A percentile compares a stretch with the other conserved stretches of the same genome.
phyloP scores from a whole-genome alignment of 2,329 filamentous ascomycete genomes.

The Exophiala oligosperma region DNA sequence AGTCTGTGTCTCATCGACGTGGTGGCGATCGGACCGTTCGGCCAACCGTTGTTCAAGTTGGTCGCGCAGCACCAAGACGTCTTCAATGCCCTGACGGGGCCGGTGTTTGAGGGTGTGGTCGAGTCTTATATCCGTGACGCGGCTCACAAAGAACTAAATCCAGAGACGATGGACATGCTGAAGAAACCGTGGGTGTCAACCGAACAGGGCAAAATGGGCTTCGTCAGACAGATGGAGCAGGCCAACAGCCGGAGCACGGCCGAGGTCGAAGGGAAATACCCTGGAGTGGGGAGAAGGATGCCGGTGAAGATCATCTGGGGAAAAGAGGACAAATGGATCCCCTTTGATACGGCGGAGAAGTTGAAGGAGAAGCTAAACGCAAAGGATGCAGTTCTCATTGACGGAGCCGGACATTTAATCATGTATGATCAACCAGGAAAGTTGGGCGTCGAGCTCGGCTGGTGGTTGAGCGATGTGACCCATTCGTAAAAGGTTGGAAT shows the following conservation, averaged over 20 bases:
- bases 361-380: slow-evolving; percentile 35
- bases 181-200: slow-evolving; percentile 38
- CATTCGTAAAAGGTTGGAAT: too few species aligned
- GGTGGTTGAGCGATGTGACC: slow-evolving; percentile 33
- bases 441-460: slow-evolving; percentile 40
- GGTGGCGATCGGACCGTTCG: slow-evolving; percentile 45
- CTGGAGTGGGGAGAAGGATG: slow-evolving; percentile 35
- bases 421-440: slow-evolving; percentile 46
- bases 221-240: slow-evolving; percentile 44
- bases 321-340: slow-evolving; percentile 46
- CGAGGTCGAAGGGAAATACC: slow-evolving; percentile 42
- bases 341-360: slow-evolving; percentile 38
- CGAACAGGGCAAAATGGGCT: slow-evolving; percentile 36
- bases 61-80: slow-evolving; percentile 37
- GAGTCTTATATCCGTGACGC: slow-evolving; percentile 44
- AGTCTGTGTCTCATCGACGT: slow-evolving; percentile 47
- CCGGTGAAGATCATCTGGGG: slow-evolving; percentile 49
- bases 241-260: slow-evolving; percentile 34
- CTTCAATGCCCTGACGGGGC: slow-evolving; percentile 35
- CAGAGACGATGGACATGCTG: slow-evolving; percentile 38
- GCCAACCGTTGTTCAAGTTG: slow-evolving; percentile 46
- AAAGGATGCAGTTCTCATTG: slow-evolving; percentile 38
- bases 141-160: slow-evolving; percentile 32
- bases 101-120: slow-evolving; percentile 42
- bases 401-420: slow-evolving; percentile 46